Evolutionary conservation across 306 rosid species (phyloP), one percentile per base, ranked within the genome.

Genomic region (Pterocarpus santalinus): DNA sequence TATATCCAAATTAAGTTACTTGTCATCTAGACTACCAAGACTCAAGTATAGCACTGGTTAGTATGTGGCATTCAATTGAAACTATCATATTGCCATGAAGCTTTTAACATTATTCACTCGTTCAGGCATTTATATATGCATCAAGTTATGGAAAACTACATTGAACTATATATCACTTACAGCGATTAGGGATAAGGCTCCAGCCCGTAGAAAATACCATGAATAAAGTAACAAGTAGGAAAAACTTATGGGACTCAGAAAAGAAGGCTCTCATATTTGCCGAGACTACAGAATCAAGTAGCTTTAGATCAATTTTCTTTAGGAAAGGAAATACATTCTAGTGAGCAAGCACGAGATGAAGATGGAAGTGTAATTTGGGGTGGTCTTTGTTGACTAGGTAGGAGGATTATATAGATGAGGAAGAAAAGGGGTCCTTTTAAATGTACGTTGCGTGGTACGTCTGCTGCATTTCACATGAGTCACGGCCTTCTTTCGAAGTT

Each of bases 401-500:
- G 36, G 32, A 44, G 74, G 36, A 55, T 49, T 72, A 41, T 61
- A 69, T 53, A 78, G 65, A 80, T 61, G 65, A 39, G 43, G 69
- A 65, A 77, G 28, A 43, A 14, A 11, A 57, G 38, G 75, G 75
- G 84, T 46, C 62, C 86, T 34, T 84, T 80, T 89, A 86, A 92
- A 90, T 90, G 91, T 81, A 36, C 76, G 62, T 56, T 69, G 52
- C 75, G n/a, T n/a, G 78, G 87, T 78, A 86, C 88, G 71, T 36
- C 89, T 81, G 86, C 75, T 65, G 75, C 76, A 81, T 77, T 72
- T 93, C 97, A 93, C 97, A 89, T 88, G 97, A 93, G 85, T 84
- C 92, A 84, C 85, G 93, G 89, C 89, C 73, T 65, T 65, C 65
- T 73, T 87, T 90, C 87, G 70, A 84, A 87, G 77, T 84, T 51